phyloP scores from a whole-genome alignment of 2,329 filamentous ascomycete species.

The Lasiodiplodia sp. region DNA sequence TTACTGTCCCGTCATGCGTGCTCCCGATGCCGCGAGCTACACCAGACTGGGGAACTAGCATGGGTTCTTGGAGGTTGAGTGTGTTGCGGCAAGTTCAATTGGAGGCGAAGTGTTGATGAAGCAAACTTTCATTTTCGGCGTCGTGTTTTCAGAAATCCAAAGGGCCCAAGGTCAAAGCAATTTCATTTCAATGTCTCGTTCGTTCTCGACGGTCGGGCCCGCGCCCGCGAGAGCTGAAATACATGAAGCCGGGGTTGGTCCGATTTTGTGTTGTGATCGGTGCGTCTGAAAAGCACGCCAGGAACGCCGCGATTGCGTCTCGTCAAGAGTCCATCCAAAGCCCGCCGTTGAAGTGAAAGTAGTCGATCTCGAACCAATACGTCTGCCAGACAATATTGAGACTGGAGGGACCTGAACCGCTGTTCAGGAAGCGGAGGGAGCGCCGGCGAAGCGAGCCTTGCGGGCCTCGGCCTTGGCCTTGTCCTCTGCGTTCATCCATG shows the following conservation, averaged over 20 bases:
- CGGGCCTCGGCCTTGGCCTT: constrained; percentile 52
- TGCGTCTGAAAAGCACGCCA: constrained; percentile 21
- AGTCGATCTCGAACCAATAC: constrained; percentile 7
- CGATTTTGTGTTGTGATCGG: constrained; percentile 8
- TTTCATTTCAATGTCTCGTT: constrained; percentile 17
- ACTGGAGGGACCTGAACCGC: background rate
- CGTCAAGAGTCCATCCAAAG: constrained; percentile 29
- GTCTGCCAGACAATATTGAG: background rate
- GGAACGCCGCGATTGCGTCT: constrained; percentile 23
- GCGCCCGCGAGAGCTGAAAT: constrained; percentile 20
- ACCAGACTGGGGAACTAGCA: background rate
- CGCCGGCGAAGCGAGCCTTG: constrained; percentile 52
- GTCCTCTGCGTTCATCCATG: constrained; percentile 55
- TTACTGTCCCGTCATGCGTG: background rate
- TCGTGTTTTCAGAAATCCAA: constrained; percentile 13
- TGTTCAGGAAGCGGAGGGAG: constrained; percentile 27
- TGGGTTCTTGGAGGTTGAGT: background rate
- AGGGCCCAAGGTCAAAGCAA: constrained; percentile 13
- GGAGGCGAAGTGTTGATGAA: constrained; percentile 10
- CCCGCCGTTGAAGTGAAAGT: constrained; percentile 25
- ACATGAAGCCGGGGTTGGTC: constrained; percentile 18
- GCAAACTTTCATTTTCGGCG: constrained; percentile 1
- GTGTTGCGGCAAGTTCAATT: background rate
- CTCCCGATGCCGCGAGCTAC: background rate
- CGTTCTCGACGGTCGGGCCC: constrained; percentile 20